These are phyloP conservation scores for Pseudocercospora cruenta DNA, from an alignment of 2,329 filamentous ascomycete species.

Conservation along the genomic window DNA sequence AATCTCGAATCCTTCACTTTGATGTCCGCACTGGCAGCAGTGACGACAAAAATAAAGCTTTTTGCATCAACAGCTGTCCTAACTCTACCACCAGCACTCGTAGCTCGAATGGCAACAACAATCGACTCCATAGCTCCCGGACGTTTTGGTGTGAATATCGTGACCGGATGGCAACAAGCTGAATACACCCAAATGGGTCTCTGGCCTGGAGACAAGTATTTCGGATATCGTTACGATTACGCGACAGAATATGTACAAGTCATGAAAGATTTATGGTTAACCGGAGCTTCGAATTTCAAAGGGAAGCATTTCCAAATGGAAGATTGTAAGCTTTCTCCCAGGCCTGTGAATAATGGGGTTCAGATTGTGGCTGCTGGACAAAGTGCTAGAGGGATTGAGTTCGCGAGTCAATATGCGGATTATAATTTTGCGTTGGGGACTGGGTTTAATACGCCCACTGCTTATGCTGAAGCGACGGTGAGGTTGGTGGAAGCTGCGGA, in stretches of 20 bases:
- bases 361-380: constrained; percentile 23
- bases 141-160: constrained; percentile 23
- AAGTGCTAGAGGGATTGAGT: constrained; percentile 18
- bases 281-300: constrained; percentile 18
- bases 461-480: constrained; percentile 8
- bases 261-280: constrained; percentile 22
- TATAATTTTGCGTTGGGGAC: constrained; percentile 23
- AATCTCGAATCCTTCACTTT: constrained; percentile 24
- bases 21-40: constrained; percentile 20
- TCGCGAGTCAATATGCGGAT: constrained; percentile 19
- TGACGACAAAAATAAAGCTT: constrained; percentile 18
- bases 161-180: constrained; percentile 23
- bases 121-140: constrained; percentile 20
- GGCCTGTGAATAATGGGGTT: constrained; percentile 1
- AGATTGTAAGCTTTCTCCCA: constrained; percentile 22
- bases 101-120: constrained; percentile 20
- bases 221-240: constrained; percentile 25
- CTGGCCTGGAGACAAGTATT: constrained; percentile 22
- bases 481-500: constrained; percentile 15
- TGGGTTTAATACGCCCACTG: constrained; percentile 22
- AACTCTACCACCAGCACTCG: constrained; percentile 17
- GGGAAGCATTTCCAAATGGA: constrained; percentile 23
- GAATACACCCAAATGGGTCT: constrained; percentile 23
- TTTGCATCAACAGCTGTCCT: constrained; percentile 19
- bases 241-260: constrained; percentile 23